Evolutionary conservation across 768 basidiomycete species (phyloP).

Genomic region (Lactarius hatsudake): DNA sequence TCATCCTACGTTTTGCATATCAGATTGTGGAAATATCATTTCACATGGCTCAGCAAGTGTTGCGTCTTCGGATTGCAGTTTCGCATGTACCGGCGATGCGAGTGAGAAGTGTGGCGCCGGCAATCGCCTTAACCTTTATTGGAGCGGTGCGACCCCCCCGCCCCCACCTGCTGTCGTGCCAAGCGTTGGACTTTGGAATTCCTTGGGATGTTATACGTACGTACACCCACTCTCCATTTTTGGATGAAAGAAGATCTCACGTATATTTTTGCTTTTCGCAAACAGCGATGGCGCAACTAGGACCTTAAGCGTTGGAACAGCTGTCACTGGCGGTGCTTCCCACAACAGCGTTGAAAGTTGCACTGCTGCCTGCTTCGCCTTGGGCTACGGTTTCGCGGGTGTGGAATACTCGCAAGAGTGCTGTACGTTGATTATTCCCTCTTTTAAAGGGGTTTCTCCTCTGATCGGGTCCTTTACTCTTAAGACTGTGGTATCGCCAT

Average conservation of each 20-base stretch:
- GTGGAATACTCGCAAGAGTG: slow-evolving; percentile 50
- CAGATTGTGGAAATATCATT: slow-evolving; percentile 65
- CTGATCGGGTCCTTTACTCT: neutral
- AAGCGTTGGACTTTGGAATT: slow-evolving; percentile 60
- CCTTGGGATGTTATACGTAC: slow-evolving; percentile 75
- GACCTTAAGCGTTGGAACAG: slow-evolving; percentile 34
- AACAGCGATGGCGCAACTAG: slow-evolving; percentile 38
- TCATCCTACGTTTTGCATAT: slow-evolving; percentile 4
- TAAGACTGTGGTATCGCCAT: slow-evolving; percentile 52
- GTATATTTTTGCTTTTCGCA: neutral
- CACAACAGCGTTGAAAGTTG: slow-evolving; percentile 54
- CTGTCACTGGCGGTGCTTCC: slow-evolving; percentile 38
- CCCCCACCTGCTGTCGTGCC: slow-evolving; percentile 51
- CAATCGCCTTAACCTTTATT: slow-evolving; percentile 58
- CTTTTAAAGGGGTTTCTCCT: neutral
- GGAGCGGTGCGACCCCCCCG: slow-evolving; percentile 57
- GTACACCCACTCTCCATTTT: slow-evolving; percentile 37
- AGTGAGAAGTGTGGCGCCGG: slow-evolving; percentile 60
- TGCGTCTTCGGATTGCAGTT: slow-evolving; percentile 53
- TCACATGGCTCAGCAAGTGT: slow-evolving; percentile 45
- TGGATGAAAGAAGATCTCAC: slow-evolving; percentile 8
- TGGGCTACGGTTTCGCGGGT: slow-evolving; percentile 43
- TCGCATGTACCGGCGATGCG: slow-evolving; percentile 58
- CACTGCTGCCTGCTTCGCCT: slow-evolving; percentile 57
- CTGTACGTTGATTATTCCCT: slow-evolving; percentile 37